Conservation (phyloP, 495 filamentous ascomycete species). For the Aspergillus hancockii region DNA sequence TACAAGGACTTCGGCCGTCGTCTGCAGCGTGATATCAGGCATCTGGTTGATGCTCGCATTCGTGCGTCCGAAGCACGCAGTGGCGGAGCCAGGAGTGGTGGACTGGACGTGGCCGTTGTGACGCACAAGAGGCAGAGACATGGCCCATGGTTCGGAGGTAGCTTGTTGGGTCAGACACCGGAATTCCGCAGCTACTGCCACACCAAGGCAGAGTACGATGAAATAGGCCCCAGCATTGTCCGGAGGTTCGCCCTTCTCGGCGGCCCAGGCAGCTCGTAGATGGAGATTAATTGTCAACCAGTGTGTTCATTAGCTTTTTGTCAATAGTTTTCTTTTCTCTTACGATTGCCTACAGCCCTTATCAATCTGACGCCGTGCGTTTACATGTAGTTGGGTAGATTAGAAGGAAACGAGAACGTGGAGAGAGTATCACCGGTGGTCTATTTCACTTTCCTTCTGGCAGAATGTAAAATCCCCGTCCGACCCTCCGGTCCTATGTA, state of each 20-base stretch:
- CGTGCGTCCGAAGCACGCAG: constrained; percentile 88
- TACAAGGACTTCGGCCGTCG: constrained; percentile 97
- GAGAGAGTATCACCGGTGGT: no score
- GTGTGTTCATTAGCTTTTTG: constrained; percentile 22
- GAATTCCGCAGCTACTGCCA: constrained; percentile 99
- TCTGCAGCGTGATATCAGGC: constrained; percentile 93
- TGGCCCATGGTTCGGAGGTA: constrained; percentile 97
- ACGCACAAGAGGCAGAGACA: constrained; percentile 95
- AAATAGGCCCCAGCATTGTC: constrained; percentile 93
- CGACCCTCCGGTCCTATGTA: background rate
- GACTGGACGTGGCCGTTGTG: constrained; percentile 93
- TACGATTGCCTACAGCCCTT: constrained; percentile 17
- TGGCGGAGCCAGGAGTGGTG: constrained; percentile 76
- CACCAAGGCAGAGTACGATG: constrained; percentile 95
- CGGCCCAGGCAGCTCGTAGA: constrained; percentile 72
- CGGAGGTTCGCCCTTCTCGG: constrained; percentile 92
- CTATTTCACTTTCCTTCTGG: background rate
- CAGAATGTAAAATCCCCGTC: background rate
- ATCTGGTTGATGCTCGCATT: constrained; percentile 89
- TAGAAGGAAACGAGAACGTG: background rate
- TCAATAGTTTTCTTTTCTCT: constrained; percentile 32
- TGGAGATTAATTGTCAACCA: constrained; percentile 23
- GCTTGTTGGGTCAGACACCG: constrained; percentile 94
- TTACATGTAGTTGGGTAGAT: background rate
- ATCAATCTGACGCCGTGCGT: constrained; percentile 11